Conservation (phyloP, 441 rosid species). For the Erysimum cheiri region DNA sequence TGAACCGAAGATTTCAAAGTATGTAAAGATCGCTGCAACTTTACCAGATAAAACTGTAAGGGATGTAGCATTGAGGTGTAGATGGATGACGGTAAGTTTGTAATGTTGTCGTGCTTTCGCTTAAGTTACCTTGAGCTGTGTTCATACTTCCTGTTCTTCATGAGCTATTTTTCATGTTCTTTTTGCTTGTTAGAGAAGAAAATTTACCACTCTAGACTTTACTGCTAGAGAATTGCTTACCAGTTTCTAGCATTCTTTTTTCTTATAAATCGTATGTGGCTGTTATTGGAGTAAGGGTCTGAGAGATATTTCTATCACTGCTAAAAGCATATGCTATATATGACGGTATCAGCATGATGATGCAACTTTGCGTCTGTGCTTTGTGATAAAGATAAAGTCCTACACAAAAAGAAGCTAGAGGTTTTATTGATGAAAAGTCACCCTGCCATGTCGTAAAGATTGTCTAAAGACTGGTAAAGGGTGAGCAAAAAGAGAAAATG, state of each 20-base stretch:
- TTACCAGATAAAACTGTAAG: slow-evolving; percentile 91
- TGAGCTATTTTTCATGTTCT: neutral
- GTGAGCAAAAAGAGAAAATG: slow-evolving; percentile 36
- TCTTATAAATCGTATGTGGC: slow-evolving; percentile 30
- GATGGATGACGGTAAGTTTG: slow-evolving; percentile 85
- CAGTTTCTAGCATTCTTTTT: slow-evolving; percentile 26
- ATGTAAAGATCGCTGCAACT: slow-evolving; percentile 86
- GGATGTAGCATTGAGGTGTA: slow-evolving; percentile 98
- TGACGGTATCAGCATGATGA: slow-evolving; percentile 34
- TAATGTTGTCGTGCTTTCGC: slow-evolving; percentile 33
- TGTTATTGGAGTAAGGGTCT: slow-evolving; percentile 26
- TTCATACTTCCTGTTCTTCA: slow-evolving; percentile 13
- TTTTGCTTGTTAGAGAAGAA: slow-evolving; percentile 21
- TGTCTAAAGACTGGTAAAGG: slow-evolving; percentile 35
- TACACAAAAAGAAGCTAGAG: slow-evolving; percentile 30
- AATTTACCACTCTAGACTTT: slow-evolving; percentile 26
- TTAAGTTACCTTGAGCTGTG: slow-evolving; percentile 14
- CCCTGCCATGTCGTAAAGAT: slow-evolving; percentile 43
- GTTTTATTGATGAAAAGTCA: slow-evolving; percentile 39
- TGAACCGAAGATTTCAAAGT: slow-evolving; percentile 83
- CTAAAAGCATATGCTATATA: slow-evolving; percentile 34
- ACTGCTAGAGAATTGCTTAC: slow-evolving; percentile 21
- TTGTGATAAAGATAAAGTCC: slow-evolving; percentile 43
- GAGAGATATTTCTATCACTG: slow-evolving; percentile 28
- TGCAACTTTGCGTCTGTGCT: slow-evolving; percentile 38